A percentile compares a stretch with the other conserved stretches of the same genome.
Evolutionary conservation across 1,284 basidiomycete genomes (phyloP).

Genomic region (Rhodotorula sp.): DNA sequence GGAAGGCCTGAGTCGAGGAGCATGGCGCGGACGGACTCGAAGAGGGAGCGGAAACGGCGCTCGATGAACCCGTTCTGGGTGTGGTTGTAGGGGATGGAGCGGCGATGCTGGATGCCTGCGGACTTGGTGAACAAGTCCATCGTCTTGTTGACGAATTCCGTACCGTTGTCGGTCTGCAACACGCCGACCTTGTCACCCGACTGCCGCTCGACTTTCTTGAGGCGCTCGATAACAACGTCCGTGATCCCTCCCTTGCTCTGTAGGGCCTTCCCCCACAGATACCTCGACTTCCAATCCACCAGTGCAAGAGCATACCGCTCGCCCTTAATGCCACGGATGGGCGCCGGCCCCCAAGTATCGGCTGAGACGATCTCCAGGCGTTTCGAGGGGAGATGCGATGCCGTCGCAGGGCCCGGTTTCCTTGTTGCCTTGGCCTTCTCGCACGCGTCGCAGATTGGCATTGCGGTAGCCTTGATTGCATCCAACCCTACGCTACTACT

Average conservation of each 20-base stretch:
- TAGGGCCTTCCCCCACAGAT: neutral
- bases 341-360: neutral
- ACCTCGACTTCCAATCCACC: neutral
- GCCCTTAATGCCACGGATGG: neutral
- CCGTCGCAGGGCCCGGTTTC: neutral
- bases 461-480: too few relatives aligned
- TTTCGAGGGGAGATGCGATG: neutral
- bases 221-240: neutral
- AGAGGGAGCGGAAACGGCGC: neutral
- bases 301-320: slow-evolving; percentile 1
- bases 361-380: neutral
- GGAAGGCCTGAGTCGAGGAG: slow-evolving; percentile 1
- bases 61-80: slow-evolving; percentile 19
- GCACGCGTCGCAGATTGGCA: neutral
- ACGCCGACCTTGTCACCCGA: too few relatives aligned
- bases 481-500: too few relatives aligned
- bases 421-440: neutral
- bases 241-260: neutral
- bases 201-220: too few relatives aligned
- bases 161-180: slow-evolving; percentile 27
- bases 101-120: slow-evolving; percentile 17
- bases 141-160: slow-evolving; percentile 22
- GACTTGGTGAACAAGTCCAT: slow-evolving; percentile 4
- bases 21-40: neutral
- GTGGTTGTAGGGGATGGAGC: slow-evolving; percentile 21